These are phyloP conservation scores for Rhododendron mucronatum DNA, from an alignment of 148 eudicot genomes.

Conservation along the genomic window DNA sequence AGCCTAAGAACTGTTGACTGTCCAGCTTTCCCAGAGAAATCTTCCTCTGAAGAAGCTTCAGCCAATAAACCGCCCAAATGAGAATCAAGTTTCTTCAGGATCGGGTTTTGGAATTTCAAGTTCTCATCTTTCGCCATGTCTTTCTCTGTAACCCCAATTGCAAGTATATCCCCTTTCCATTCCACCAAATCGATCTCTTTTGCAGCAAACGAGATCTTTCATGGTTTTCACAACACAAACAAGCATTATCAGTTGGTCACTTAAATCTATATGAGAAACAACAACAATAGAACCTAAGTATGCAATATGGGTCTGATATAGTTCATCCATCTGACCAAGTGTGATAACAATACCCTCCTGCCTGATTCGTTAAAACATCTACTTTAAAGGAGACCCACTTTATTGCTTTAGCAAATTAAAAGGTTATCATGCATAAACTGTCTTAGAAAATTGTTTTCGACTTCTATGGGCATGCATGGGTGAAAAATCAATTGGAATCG, in stretches of 20 bases:
- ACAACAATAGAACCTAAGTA: neutral
- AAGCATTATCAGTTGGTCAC: conserved; percentile 5
- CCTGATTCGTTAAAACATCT: neutral
- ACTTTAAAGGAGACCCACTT: neutral
- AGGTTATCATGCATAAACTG: neutral
- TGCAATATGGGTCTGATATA: neutral
- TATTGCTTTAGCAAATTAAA: neutral
- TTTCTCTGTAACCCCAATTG: conserved; percentile 86
- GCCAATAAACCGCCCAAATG: conserved; percentile 69
- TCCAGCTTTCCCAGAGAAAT: conserved; percentile 80
- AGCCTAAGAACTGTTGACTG: conserved; percentile 74
- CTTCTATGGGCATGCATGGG: neutral
- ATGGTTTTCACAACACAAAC: conserved; percentile 17
- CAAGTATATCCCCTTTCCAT: conserved; percentile 96
- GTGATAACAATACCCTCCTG: neutral
- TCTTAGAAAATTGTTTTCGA: neutral
- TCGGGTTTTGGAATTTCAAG: conserved; percentile 56
- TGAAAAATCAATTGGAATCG: neutral
- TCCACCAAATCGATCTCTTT: conserved; percentile 76
- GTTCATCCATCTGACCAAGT: neutral
- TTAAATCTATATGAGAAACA: neutral
- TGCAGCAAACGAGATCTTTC: conserved; percentile 64
- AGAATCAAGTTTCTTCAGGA: conserved; percentile 59
- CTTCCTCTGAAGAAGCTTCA: conserved; percentile 80
- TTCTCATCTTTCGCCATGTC: conserved; percentile 70